Conservation (phyloP, 441 rosid genomes). For the Jatropha podagrica region DNA sequence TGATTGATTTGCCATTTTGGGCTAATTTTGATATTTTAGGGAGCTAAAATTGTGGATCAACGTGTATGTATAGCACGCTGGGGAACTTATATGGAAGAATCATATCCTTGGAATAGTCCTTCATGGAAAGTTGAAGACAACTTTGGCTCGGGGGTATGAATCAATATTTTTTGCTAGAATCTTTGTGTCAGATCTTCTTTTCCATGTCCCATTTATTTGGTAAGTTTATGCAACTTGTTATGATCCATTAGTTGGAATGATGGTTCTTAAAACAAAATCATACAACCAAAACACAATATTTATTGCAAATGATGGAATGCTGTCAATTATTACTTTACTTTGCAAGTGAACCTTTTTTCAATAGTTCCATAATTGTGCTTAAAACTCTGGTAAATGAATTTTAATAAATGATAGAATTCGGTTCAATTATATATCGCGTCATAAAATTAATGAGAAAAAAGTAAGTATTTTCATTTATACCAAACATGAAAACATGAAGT, state of each 20-base stretch:
- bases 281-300: no score
- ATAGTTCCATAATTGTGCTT: not conserved
- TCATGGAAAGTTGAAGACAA: conserved; percentile 35
- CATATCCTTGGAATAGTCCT: conserved; percentile 44
- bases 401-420: no score
- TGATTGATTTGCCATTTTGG: conserved; percentile 14
- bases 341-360: no score
- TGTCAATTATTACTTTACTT: no score
- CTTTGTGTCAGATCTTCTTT: not conserved
- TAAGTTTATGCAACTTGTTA: not conserved
- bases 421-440: no score
- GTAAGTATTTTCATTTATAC: no score
- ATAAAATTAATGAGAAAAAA: no score
- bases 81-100: conserved; percentile 54
- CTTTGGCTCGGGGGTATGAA: conserved; percentile 36
- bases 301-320: not conserved
- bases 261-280: no score
- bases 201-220: not conserved
- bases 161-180: not conserved
- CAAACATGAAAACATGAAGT: no score
- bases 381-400: not conserved
- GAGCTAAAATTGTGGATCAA: conserved; percentile 79
- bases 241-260: not conserved
- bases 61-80: conserved; percentile 57
- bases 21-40: conserved; percentile 47